phyloP scores from a whole-genome alignment of 2,329 filamentous ascomycete species.

The Xylogone sp. region DNA sequence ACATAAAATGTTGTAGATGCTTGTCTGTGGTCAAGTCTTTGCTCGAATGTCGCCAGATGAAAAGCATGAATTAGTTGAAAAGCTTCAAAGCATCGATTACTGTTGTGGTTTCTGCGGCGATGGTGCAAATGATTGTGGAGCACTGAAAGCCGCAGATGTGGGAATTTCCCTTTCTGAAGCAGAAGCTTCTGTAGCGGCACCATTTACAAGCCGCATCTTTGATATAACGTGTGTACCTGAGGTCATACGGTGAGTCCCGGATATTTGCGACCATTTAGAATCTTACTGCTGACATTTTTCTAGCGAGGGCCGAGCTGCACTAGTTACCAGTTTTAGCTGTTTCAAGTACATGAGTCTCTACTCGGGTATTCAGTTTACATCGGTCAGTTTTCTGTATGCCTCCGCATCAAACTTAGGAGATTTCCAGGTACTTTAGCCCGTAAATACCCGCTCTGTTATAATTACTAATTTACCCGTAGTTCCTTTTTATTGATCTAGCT shows the following conservation, averaged over 20 bases:
- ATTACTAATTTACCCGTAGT: conserved; percentile 40
- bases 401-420: conserved; percentile 92
- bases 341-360: conserved; percentile 99
- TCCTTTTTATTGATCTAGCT: conserved; percentile 89
- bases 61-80: conserved; percentile 96
- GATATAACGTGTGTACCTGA: conserved; percentile 94
- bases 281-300: conserved; percentile 7
- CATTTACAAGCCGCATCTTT: conserved; percentile 92
- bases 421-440: conserved; percentile 63
- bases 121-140: conserved; percentile 95
- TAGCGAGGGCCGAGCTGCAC: conserved; percentile 82
- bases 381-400: conserved; percentile 93
- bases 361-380: conserved; percentile 98
- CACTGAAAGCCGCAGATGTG: conserved; percentile 93
- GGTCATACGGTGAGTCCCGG: conserved; percentile 65
- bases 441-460: background rate
- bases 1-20: conserved; percentile 57
- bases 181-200: conserved; percentile 95
- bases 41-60: conserved; percentile 98
- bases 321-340: conserved; percentile 98
- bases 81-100: conserved; percentile 93
- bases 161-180: conserved; percentile 96
- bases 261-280: background rate
- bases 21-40: conserved; percentile 88
- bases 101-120: conserved; percentile 96